Evolutionary conservation across 306 rosid species (phyloP).

Genomic region (Castanospermum australe): DNA sequence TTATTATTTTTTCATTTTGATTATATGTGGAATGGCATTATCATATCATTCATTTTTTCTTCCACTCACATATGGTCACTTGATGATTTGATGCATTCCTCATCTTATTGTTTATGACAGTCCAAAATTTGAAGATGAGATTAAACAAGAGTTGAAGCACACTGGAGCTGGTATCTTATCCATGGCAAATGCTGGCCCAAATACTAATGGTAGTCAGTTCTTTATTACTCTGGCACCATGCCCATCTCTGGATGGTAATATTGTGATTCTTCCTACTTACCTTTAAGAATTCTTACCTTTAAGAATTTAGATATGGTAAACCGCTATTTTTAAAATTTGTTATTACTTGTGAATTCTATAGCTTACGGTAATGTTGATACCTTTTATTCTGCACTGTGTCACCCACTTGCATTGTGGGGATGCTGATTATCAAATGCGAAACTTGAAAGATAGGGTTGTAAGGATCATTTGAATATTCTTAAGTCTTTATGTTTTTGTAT

Average conservation of each 20-base stretch:
- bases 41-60: neutral
- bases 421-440: neutral
- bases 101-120: constrained; percentile 37
- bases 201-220: constrained; percentile 96
- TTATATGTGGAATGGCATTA: neutral
- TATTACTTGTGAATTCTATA: neutral
- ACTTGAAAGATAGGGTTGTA: neutral
- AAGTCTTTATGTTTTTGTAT: too few species aligned
- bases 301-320: neutral
- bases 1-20: neutral
- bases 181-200: constrained; percentile 97
- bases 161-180: constrained; percentile 98
- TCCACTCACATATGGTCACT: neutral
- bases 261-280: neutral
- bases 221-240: constrained; percentile 94
- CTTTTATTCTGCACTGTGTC: neutral
- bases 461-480: too few species aligned
- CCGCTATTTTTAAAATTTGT: neutral
- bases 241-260: constrained; percentile 88
- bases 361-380: neutral
- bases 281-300: too few species aligned
- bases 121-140: constrained; percentile 89
- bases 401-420: neutral
- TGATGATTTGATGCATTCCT: neutral
- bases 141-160: constrained; percentile 86